These are phyloP conservation scores for Insectozyma bohioensis DNA, from an alignment of 1,139 yeast species.

Conservation along the genomic window DNA sequence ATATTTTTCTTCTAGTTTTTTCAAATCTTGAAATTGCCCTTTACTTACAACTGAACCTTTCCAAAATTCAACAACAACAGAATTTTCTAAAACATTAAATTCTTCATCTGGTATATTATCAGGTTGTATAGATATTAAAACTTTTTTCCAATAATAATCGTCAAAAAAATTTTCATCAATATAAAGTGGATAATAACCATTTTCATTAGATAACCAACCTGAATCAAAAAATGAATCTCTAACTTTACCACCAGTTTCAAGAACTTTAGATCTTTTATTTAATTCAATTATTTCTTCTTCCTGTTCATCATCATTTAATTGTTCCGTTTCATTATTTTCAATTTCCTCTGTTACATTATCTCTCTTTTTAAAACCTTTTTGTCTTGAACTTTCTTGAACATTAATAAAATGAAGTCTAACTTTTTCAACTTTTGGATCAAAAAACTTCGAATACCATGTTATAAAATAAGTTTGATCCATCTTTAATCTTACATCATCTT, in stretches of 20 bases:
- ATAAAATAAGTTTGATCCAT: slow-evolving; percentile 67
- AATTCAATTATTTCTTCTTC: slow-evolving; percentile 1
- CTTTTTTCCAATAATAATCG: slow-evolving; percentile 47
- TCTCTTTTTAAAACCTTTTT: slow-evolving; percentile 54
- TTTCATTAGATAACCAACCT: slow-evolving; percentile 67
- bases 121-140: slow-evolving; percentile 69
- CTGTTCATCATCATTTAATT: background rate
- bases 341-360: slow-evolving; percentile 20
- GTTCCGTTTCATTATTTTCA: slow-evolving; percentile 4
- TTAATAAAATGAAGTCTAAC: slow-evolving; percentile 70
- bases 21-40: slow-evolving; percentile 54
- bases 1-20: slow-evolving; percentile 37
- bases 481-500: slow-evolving; percentile 54
- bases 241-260: slow-evolving; percentile 39
- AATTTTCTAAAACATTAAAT: slow-evolving; percentile 51
- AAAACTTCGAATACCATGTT: slow-evolving; percentile 76
- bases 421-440: slow-evolving; percentile 47
- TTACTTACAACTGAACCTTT: slow-evolving; percentile 61
- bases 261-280: slow-evolving; percentile 32
- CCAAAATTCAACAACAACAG: slow-evolving; percentile 55
- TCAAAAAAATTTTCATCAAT: slow-evolving; percentile 62
- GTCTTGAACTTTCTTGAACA: slow-evolving; percentile 53
- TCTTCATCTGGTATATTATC: slow-evolving; percentile 65
- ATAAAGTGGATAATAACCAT: slow-evolving; percentile 64
- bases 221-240: slow-evolving; percentile 59